phyloP scores from a whole-genome alignment of 441 rosid genomes.

The Euphorbia neoarborescens region DNA sequence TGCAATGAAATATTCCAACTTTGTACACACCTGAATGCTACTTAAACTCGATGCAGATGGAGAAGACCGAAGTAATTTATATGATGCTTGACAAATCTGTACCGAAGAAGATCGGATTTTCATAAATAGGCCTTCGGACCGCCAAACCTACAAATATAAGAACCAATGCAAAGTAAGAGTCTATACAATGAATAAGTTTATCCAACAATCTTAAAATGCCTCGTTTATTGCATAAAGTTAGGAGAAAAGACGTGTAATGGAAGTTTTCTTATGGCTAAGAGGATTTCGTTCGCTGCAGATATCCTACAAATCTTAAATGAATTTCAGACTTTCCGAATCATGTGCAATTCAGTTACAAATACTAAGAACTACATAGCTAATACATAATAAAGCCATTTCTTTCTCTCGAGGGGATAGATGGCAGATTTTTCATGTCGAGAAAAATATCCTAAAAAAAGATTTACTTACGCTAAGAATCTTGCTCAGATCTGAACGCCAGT shows the following conservation, averaged over 20 bases:
- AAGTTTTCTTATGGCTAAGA: neutral
- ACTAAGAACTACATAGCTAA: neutral
- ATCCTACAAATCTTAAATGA: neutral
- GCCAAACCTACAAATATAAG: slow-evolving; percentile 43
- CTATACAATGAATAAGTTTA: neutral
- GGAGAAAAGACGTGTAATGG: neutral
- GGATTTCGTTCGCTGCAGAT: neutral
- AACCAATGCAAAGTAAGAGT: slow-evolving; percentile 10
- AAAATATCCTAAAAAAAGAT: neutral
- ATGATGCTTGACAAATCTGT: slow-evolving; percentile 48
- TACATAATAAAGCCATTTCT: neutral
- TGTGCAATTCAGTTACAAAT: neutral
- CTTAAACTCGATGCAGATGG: slow-evolving; percentile 37
- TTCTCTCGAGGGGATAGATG: neutral
- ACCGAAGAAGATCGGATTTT: slow-evolving; percentile 54
- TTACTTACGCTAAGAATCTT: slow-evolving; percentile 60
- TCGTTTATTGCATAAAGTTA: neutral
- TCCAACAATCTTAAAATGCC: neutral
- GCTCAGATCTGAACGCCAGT: slow-evolving; percentile 62
- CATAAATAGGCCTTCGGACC: slow-evolving; percentile 40
- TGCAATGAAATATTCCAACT: slow-evolving; percentile 3
- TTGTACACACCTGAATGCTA: slow-evolving; percentile 50
- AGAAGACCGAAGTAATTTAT: slow-evolving; percentile 38
- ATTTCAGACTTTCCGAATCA: neutral
- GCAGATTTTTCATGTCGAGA: neutral